A percentile compares a stretch with the other conserved stretches of the same genome.
These are phyloP conservation scores for Micractinium sp. DNA, from an alignment of 139 green algal genomes.

Conservation along the genomic window DNA sequence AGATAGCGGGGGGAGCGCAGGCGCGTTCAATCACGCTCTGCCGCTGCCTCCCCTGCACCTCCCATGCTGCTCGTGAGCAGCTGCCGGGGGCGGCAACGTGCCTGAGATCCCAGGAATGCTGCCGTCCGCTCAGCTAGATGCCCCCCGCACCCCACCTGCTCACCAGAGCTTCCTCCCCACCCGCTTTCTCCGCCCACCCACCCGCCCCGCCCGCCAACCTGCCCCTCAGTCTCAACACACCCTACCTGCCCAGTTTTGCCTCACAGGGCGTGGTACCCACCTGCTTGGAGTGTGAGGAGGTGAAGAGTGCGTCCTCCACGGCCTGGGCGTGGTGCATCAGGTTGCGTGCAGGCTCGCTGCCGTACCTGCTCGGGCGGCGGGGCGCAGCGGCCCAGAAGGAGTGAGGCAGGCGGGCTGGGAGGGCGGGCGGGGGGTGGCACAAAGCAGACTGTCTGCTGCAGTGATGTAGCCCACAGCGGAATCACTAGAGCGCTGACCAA, in stretches of 20 bases:
- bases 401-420: not conserved
- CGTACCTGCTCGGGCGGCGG: not conserved
- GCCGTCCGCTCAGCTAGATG: too few relatives aligned
- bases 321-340: conserved; percentile 7
- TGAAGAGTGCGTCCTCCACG: conserved; percentile 13
- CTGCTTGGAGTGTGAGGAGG: conserved; percentile 27
- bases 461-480: not conserved
- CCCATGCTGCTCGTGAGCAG: too few relatives aligned
- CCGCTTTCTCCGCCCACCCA: not conserved
- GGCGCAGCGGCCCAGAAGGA: not conserved
- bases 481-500: not conserved
- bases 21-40: too few relatives aligned
- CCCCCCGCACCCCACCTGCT: too few relatives aligned
- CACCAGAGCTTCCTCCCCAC: not conserved
- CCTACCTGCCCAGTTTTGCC: not conserved
- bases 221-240: not conserved
- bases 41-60: too few relatives aligned
- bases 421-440: not conserved
- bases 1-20: not conserved
- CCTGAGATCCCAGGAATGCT: too few relatives aligned
- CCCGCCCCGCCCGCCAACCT: not conserved
- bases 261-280: not conserved
- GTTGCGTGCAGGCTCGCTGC: not conserved
- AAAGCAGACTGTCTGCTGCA: not conserved
- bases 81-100: too few relatives aligned